Conservation (phyloP, 1,284 basidiomycete genomes). For the Sanghuangporus baumii region DNA sequence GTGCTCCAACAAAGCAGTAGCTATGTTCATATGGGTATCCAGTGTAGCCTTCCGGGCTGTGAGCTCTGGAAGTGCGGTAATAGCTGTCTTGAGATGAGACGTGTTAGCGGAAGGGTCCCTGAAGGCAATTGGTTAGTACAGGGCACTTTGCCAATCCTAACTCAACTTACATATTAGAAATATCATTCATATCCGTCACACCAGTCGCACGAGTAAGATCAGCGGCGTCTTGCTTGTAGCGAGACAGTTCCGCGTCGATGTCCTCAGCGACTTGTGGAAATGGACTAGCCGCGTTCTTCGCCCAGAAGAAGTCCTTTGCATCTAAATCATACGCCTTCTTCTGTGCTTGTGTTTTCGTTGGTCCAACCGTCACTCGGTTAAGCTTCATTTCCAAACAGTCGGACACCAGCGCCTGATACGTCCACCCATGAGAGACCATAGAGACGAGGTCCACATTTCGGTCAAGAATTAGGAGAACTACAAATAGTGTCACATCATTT, state of each 20-base stretch:
- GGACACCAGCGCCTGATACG: slow-evolving; percentile 96
- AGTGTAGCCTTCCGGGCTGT: slow-evolving; percentile 95
- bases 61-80: slow-evolving; percentile 96
- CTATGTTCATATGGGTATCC: slow-evolving; percentile 99
- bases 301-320: slow-evolving; percentile 99
- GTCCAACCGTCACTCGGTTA: slow-evolving; percentile 84
- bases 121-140: slow-evolving; percentile 6
- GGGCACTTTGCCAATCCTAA: background rate
- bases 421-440: slow-evolving; percentile 97
- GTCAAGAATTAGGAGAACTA: slow-evolving; percentile 91
- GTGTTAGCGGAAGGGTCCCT: slow-evolving; percentile 95
- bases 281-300: slow-evolving; percentile 90
- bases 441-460: slow-evolving; percentile 94
- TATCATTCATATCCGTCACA: slow-evolving; percentile 93
- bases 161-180: slow-evolving; percentile 78
- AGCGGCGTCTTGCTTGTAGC: slow-evolving; percentile 95
- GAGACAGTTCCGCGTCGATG: slow-evolving; percentile 89
- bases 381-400: slow-evolving; percentile 97
- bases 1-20: slow-evolving; percentile 90
- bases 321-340: slow-evolving; percentile 96
- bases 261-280: slow-evolving; percentile 99
- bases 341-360: slow-evolving; percentile 43
- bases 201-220: slow-evolving; percentile 97
- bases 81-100: slow-evolving; percentile 93
- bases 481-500: slow-evolving; percentile 4